Base-by-base conservation (phyloP, 116 monocot species). In the Thalassia testudinum region DNA sequence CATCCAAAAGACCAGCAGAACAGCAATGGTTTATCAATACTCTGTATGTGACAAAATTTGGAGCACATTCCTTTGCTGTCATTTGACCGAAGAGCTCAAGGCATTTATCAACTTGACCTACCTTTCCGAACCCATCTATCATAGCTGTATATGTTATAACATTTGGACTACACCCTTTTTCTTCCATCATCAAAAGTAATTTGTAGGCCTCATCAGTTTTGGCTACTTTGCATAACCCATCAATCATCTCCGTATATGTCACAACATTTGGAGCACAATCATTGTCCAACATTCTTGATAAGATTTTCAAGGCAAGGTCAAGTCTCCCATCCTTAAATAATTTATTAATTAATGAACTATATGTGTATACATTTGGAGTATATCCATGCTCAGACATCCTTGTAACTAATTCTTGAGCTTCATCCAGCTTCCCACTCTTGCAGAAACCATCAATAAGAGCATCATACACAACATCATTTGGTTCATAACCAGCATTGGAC, bases 231-330 rank as follows among this genome's bases (percentile, higher is more conserved):
- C 87, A 95, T 16, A 95, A 78, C 24, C 95, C 95, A 62, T 95
- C 95, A 57, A 95, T 66, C 95, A 95, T 95, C 73, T 81, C 88
- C 1, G 95, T 95, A 37, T 95, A 95, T 52, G 84, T 88, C 24
- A 95, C 53, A 18, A 88, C 81, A 70, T 95, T 95, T 29, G 95
- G 95, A 55, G 69, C 62, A 69, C 83, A 84, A 57, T 84, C 81
- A 53, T 67, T 79, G 49, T 83, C 81, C 51, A 95, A 60, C 95
- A 95, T 95, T 70, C 73, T 72, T 20, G 88, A 78, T 30, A 95
- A 64, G 50, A 85, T 67, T 44, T 95, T 88, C 52, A 81, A 50
- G 25, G 75, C 95, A 70, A 81, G 88, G 70, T 95, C 95, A 54
- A 95, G 72, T 56, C 72, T 76, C 74, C 60, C 68, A 58, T 95